Evolutionary conservation across 1,284 basidiomycete species (phyloP), one percentile per base, ranked within the genome.

Genomic region (Takashimella koratensis): DNA sequence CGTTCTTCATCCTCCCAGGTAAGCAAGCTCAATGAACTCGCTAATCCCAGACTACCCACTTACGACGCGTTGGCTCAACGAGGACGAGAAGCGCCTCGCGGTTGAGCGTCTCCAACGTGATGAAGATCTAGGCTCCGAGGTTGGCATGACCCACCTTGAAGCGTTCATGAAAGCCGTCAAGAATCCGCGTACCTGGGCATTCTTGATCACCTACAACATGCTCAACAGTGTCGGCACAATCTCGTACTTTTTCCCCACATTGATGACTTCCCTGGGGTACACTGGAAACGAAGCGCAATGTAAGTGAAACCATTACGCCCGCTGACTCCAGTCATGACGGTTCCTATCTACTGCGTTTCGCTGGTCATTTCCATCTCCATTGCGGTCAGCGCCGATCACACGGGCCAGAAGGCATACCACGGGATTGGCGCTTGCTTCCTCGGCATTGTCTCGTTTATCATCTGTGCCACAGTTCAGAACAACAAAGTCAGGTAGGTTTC

Each of bases 281-380:
- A 57, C 42, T 19, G 67, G 67, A n/a, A 56, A 60, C 27, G 61
- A 47, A 41, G 68, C 66, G 2, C 75, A 77, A 60, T 76, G 65
- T 67, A 53, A 60, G 68, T 63, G 3, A 3, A 16, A 5, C 22
- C 2, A 20, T 47, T 20, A 5, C 49, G 42, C 36, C 26, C 43
- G n/a, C 44, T 40, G 21, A 4, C 19, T 2, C 2, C 45, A 69
- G 63, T 72, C 59, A 76, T 76, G 72, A 77, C 77, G 1, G 76
- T 77, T 3, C 76, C 77, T 19, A 75, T 78, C 57, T 78, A 78
- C 65, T 52, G 61, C 12, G 75, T 77, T 48, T 69, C 76, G 2
- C 66, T 77, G 6, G 51, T 68, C 47, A 64, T 73, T 45, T 66
- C 73, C 11, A 55, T 76, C 36, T 22, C 62, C 26, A 62, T 62